Evolutionary conservation across 441 rosid species (phyloP).

Genomic region (Populus hybrid): DNA sequence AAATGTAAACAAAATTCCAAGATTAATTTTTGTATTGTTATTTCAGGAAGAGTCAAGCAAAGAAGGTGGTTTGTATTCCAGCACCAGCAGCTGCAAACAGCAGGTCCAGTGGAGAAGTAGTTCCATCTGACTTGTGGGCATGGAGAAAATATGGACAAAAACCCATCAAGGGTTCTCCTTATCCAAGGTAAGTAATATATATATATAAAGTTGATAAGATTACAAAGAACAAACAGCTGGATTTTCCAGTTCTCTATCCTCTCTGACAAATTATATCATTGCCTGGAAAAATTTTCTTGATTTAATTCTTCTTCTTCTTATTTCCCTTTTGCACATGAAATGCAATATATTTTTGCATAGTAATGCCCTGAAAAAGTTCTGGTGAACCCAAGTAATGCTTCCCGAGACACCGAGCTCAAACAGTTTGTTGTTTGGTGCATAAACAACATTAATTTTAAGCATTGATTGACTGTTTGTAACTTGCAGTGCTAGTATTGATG

Average conservation of each 20-base stretch:
- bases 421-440: background rate
- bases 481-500: background rate
- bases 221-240: slow-evolving; percentile 13
- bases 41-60: slow-evolving; percentile 75
- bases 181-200: slow-evolving; percentile 8
- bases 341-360: background rate
- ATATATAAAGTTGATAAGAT: too few relatives aligned
- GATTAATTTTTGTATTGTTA: slow-evolving; percentile 6
- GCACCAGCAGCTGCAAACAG: slow-evolving; percentile 84
- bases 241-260: background rate
- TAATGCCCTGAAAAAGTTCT: background rate
- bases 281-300: slow-evolving; percentile 3
- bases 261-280: slow-evolving; percentile 3
- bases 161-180: slow-evolving; percentile 96
- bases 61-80: slow-evolving; percentile 74
- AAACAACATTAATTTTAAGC: background rate
- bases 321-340: slow-evolving; percentile 1
- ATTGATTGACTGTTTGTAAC: too few relatives aligned
- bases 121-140: slow-evolving; percentile 97
- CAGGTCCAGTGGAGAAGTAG: slow-evolving; percentile 81
- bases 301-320: background rate
- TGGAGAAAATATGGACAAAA: slow-evolving; percentile 98
- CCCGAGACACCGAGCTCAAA: background rate
- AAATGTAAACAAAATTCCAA: background rate
- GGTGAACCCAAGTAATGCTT: background rate